Base-by-base conservation (phyloP, 208 protist species). In the Naegleria fowleri region DNA sequence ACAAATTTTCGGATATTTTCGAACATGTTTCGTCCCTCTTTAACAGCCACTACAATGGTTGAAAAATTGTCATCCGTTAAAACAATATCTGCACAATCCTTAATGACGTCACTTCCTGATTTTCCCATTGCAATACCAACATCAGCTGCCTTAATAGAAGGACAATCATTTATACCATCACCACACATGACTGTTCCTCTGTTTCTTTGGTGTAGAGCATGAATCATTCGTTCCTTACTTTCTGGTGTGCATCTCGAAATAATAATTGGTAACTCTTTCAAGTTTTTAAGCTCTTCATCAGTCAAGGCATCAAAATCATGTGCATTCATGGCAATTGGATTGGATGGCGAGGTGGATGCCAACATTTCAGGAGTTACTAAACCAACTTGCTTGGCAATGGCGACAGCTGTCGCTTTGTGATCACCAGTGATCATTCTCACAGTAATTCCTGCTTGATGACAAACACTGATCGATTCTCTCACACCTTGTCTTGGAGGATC, bases 11-110 rank as follows among this genome's bases (percentile, higher is more conserved):
- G 88, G 86, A 98, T 97, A 91, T 95, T 96, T 93, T 96, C 94
- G 79, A 94, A 95, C 88, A 97, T 96, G 59, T 95, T 95, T 85
- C 96, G 93, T 33, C 96, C 96, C 92, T 97, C 95, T 25, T 96
- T 95, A 86, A 98, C 94, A 15, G 96, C 87, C 92, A 96, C 97
- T 38, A 99, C 98, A 93, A 99, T 99, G 0, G 98, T 97, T 19
- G 93, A 90, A 90, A 99, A 99, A 94, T 99, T 99, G 95, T 99
- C 97, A 92, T 98, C 96, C 38, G 97, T 86, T 3, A 94, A 75
- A 38, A 94, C 92, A 76, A 94, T 94, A 88, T 93, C 93, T 48
- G 95, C 36, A 19, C 95, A 95, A 33, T 94, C 94, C 92, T 97
- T 96, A 58, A 96, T 94, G 29, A 98, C 96, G 36, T 95, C 96